Evolutionary conservation across 2,329 filamentous ascomycete species (phyloP).

Genomic region (Trichophyton rubrum): DNA sequence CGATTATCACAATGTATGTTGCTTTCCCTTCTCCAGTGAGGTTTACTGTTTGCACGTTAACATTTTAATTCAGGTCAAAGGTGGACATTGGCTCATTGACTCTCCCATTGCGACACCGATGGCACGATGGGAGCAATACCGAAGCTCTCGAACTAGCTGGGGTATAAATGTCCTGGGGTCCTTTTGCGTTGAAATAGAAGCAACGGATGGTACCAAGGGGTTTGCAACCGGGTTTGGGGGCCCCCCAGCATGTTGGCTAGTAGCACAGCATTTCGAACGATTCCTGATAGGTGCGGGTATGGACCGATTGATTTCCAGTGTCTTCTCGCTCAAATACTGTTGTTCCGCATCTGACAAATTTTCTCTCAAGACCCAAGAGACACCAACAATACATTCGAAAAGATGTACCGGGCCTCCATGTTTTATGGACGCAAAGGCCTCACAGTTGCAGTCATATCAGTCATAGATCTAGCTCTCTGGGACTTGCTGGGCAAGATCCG

Average conservation of each 20-base stretch:
- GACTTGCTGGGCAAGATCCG: slow-evolving; percentile 83
- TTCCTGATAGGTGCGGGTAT: slow-evolving; percentile 69
- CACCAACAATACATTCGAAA: slow-evolving; percentile 84
- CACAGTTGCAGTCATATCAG: slow-evolving; percentile 79
- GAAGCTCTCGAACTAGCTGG: slow-evolving; percentile 78
- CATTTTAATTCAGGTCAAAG: slow-evolving; percentile 27
- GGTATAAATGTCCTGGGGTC: slow-evolving; percentile 92
- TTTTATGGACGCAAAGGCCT: slow-evolving; percentile 93
- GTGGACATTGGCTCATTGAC: slow-evolving; percentile 68
- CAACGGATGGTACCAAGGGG: slow-evolving; percentile 79
- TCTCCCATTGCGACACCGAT: slow-evolving; percentile 86
- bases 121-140: slow-evolving; percentile 78
- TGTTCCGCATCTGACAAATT: background rate
- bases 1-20: slow-evolving; percentile 78
- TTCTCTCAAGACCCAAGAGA: slow-evolving; percentile 59
- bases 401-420: slow-evolving; percentile 93
- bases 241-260: slow-evolving; percentile 85
- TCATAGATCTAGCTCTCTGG: slow-evolving; percentile 88
- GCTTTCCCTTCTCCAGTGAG: slow-evolving; percentile 16
- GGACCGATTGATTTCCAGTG: slow-evolving; percentile 5
- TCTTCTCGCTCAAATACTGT: background rate
- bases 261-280: slow-evolving; percentile 83
- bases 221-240: slow-evolving; percentile 92
- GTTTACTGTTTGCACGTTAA: background rate
- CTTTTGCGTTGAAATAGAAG: slow-evolving; percentile 81